Conservation (phyloP, 192 early-diverging fungal species). For the Backusella australiensis region DNA sequence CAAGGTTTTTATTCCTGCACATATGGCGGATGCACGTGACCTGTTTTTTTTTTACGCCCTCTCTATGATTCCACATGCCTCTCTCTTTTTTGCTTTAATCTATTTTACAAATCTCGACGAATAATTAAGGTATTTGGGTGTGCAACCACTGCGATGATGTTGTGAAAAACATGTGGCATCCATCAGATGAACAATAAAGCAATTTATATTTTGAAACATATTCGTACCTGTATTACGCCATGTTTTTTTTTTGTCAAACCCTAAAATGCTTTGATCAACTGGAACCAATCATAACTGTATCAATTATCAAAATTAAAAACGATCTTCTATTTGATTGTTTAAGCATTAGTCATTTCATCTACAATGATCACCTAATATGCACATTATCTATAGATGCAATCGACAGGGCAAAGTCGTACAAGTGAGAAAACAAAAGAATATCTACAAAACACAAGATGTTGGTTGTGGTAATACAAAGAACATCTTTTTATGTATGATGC, state of each 20-base stretch:
- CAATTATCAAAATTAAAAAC: not conserved
- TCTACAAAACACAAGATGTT: not conserved
- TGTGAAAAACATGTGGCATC: slow-evolving; percentile 6
- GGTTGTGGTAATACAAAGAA: not conserved
- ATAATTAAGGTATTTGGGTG: not conserved
- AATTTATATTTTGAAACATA: not conserved
- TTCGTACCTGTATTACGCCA: not conserved
- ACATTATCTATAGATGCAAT: not conserved
- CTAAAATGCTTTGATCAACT: not conserved
- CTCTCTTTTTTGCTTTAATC: not conserved
- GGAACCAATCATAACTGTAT: not conserved
- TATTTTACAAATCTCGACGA: not conserved
- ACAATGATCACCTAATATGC: not conserved
- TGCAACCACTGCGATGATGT: not conserved
- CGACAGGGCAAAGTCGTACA: not conserved
- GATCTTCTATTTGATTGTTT: too few species aligned
- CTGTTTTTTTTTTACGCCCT: not conserved
- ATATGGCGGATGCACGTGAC: not conserved
- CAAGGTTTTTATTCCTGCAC: not conserved
- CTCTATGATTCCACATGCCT: not conserved
- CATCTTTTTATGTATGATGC: not conserved
- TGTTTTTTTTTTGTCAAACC: not conserved
- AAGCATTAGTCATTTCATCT: too few species aligned
- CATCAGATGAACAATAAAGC: not conserved
- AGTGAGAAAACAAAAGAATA: not conserved